phyloP scores from a whole-genome alignment of 495 filamentous ascomycete genomes.

The Penicillium egyptiacum region DNA sequence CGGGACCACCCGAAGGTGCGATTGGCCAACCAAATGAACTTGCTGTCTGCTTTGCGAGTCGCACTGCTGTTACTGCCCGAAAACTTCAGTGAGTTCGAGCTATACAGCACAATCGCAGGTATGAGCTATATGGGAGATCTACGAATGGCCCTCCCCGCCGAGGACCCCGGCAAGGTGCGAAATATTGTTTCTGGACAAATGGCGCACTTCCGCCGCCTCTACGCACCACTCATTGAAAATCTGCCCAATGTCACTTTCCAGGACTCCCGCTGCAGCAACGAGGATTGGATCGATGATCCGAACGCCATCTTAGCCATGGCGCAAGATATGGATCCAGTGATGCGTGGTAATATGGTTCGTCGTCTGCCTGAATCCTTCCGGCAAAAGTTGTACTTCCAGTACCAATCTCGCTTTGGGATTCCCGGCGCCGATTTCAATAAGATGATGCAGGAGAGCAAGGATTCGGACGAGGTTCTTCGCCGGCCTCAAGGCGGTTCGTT shows the following conservation, averaged over 20 bases:
- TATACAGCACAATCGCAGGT: conserved; percentile 85
- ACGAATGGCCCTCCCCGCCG: conserved; percentile 82
- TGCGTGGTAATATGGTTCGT: conserved; percentile 92
- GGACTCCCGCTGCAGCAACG: conserved; percentile 61
- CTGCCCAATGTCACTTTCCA: conserved; percentile 84
- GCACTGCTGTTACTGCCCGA: conserved; percentile 82
- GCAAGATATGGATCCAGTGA: conserved; percentile 90
- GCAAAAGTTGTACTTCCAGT: conserved; percentile 86
- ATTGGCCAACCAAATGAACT: conserved; percentile 90
- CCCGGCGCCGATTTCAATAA: conserved; percentile 78
- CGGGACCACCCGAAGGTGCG: conserved; percentile 89
- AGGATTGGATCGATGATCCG: conserved; percentile 66
- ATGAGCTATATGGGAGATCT: conserved; percentile 94
- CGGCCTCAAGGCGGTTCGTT: conserved; percentile 78
- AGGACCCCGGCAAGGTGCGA: conserved; percentile 87
- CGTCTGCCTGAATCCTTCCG: conserved; percentile 86
- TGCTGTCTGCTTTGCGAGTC: conserved; percentile 85
- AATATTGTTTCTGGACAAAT: conserved; percentile 94
- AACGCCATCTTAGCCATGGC: conserved; percentile 58
- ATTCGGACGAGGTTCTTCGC: conserved; percentile 63
- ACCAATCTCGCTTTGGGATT: conserved; percentile 85
- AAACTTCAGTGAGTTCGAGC: conserved; percentile 78
- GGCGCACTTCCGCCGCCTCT: conserved; percentile 84
- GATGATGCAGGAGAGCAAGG: conserved; percentile 71
- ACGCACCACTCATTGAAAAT: conserved; percentile 81